Evolutionary conservation across 805 yeast genomes (phyloP), one percentile per base, ranked within the genome.

Genomic region (Nakazawaea peltata): DNA sequence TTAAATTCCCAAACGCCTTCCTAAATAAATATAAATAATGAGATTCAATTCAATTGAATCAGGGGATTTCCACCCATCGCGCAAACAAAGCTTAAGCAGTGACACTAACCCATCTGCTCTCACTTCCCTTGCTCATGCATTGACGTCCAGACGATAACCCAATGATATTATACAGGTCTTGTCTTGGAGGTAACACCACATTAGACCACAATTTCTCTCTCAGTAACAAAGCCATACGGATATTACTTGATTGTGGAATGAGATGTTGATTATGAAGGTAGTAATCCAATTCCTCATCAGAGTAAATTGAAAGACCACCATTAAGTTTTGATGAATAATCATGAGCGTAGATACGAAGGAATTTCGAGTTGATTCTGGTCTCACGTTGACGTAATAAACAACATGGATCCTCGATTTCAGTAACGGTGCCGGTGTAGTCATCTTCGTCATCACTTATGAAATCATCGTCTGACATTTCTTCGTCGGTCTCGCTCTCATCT

Each of bases 141-240:
- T n/a, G n/a, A n/a, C n/a, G n/a, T n/a, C n/a, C n/a, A n/a, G n/a
- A n/a, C n/a, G n/a, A n/a, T n/a, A n/a, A n/a, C n/a, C n/a, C n/a
- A n/a, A n/a, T n/a, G n/a, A n/a, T n/a, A n/a, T n/a, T n/a, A n/a
- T 13, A 25, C 9, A n/a, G 27, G 43, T 74, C 82, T 2, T 42
- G 39, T 29, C 80, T 56, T 17, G 81, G 78, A 4, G 69, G 66
- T 22, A 76, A 48, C 4, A 75, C 60, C 12, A 75, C 76, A 33
- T 59, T 62, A 25, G 61, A 58, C 78, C 78, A 74, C 30, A 74
- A 50, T 46, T 71, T 67, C 30, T 71, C 73, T 36, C 73, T 55
- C 3, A 73, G 61, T 13, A 61, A 37, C 7, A 59, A 48, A 1
- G n/a, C n/a, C n/a, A n/a, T n/a, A n/a, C n/a, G n/a, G n/a, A n/a